Base-by-base conservation (phyloP, 768 basidiomycete species). In the Phanerodontia chrysosporium region DNA sequence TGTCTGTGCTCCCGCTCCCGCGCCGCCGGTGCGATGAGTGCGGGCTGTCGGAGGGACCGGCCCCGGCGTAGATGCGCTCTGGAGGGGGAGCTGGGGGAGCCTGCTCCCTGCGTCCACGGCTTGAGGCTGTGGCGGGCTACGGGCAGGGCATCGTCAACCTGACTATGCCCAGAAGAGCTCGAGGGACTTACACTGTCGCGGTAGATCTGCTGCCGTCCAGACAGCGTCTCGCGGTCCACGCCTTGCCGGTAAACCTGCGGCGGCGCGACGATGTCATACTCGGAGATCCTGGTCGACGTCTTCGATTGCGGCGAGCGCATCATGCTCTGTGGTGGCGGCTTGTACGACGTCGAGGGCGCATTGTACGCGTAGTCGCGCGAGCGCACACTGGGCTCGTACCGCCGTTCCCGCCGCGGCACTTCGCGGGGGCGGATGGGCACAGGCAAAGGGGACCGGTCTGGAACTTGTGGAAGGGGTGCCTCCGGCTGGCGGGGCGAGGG, bases 211-310 rank as follows among this genome's bases (percentile, higher is more conserved):
- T 51, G 49, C 30, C n/a, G 21, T 28, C n/a, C 49, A 51, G 29
- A 32, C n/a, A 51, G 18, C n/a, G 51, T 18, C 39, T 42, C 46
- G 29, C 49, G 46, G 21, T 51, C 51, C 45, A 45, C 56, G 21
- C 49, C 54, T 35, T 27, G 45, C 51, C 51, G 2, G 35, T 49
- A 49, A 2, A 39, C 44, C 13, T 49, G 51, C 28, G 62, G 62
- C 22, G 62, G 57, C 36, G 58, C 58, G 32, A 70, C 58, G 30
- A 70, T 57, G 39, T 66, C 65, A 51, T 66, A 66, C 55, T 70
- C 60, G 16, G 67, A 67, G 30, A 70, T 66, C 39, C 45, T 61
- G 25, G 69, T 70, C 58, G 69, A 70, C 51, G 68, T 63, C 42
- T 63, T 58, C 21, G 69, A 70, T 30, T 60, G 60, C 8, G 69